Percentiles rank a stretch among this genome's conserved stretches.
phyloP scores from a whole-genome alignment of 1,284 basidiomycete genomes.

The Heliocybe sulcata region DNA sequence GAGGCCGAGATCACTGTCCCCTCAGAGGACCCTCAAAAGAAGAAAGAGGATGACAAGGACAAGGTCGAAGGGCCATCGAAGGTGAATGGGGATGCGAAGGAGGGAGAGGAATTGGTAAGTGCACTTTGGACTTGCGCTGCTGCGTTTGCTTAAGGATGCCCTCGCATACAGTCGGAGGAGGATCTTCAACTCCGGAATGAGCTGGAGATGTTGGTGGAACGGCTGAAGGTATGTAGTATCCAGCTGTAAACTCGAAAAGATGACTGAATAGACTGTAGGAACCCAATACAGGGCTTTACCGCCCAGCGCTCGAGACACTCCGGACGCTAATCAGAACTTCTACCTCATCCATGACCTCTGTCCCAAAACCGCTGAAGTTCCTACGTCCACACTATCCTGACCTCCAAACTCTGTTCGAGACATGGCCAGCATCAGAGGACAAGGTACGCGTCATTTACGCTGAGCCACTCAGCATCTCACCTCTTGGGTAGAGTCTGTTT shows the following conservation, averaged over 20 bases:
- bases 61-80: conserved; percentile 44
- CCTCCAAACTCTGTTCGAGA: conserved; percentile 76
- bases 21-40: conserved; percentile 70
- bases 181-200: conserved; percentile 92
- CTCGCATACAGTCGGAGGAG: conserved; percentile 79
- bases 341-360: conserved; percentile 99
- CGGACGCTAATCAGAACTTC: conserved; percentile 93
- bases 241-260: conserved; percentile 2
- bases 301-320: conserved; percentile 90
- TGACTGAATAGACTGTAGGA: conserved; percentile 50
- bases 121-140: conserved; percentile 1
- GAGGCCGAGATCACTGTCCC: conserved; percentile 41
- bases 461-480: conserved; percentile 7
- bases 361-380: conserved; percentile 99
- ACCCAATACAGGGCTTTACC: conserved; percentile 78
- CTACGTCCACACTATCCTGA: conserved; percentile 92
- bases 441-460: conserved; percentile 44
- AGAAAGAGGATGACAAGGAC: conserved; percentile 44
- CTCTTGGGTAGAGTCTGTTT: conserved; percentile 67
- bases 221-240: conserved; percentile 64
- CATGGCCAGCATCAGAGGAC: conserved; percentile 74
- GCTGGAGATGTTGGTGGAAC: conserved; percentile 96
- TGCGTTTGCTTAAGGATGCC: background rate
- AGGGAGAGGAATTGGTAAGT: conserved; percentile 81
- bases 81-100: conserved; percentile 44